Evolutionary conservation across 2,329 filamentous ascomycete genomes (phyloP).

Genomic region (Penicillium sp.): DNA sequence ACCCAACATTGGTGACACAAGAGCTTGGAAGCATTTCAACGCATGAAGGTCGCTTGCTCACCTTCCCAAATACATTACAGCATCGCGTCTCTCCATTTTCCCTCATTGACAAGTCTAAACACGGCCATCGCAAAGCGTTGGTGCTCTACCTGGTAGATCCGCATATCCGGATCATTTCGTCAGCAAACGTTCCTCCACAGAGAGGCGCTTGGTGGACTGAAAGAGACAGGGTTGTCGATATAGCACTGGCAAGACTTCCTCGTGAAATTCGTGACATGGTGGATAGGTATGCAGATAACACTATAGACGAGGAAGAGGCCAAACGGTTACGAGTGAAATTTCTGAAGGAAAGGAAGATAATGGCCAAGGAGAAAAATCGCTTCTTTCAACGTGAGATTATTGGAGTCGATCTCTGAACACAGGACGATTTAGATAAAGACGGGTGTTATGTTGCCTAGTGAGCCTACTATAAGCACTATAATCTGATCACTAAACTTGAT

Average conservation of each 20-base stretch:
- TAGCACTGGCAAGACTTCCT: not conserved
- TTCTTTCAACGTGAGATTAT: not conserved
- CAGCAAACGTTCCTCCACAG: not conserved
- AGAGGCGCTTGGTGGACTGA: not conserved
- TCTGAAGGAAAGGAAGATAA: not conserved
- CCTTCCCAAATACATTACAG: not conserved
- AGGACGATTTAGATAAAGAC: not conserved
- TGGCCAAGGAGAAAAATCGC: not conserved
- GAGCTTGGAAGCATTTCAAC: not conserved
- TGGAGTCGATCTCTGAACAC: not conserved
- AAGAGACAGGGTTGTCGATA: not conserved
- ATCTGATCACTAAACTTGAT: too few relatives aligned
- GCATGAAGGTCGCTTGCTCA: not conserved
- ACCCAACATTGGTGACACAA: not conserved
- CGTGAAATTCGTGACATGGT: not conserved
- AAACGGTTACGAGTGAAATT: not conserved
- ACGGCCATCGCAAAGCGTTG: not conserved
- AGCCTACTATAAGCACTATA: too few relatives aligned
- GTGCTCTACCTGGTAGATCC: slow-evolving; percentile 6
- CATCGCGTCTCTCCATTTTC: not conserved
- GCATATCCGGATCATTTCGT: slow-evolving; percentile 1
- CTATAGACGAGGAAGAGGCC: not conserved
- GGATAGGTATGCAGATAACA: not conserved
- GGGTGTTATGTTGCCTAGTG: not conserved
- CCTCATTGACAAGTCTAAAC: not conserved